Conservation (phyloP, 352 stramenopile genomes). For the Phytophthora pinifolia region DNA sequence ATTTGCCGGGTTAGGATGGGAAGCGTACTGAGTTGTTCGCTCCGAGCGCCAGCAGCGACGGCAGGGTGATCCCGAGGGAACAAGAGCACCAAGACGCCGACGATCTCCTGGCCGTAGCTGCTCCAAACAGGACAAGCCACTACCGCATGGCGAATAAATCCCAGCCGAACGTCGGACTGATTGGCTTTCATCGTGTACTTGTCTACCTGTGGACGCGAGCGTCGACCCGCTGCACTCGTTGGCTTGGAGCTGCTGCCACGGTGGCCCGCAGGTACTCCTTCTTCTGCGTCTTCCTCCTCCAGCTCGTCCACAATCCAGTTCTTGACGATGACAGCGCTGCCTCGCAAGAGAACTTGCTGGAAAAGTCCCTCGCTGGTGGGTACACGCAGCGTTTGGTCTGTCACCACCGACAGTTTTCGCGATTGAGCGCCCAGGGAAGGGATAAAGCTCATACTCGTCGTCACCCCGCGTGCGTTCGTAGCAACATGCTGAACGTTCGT, state of each 20-base stretch:
- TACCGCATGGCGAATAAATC: slow-evolving; percentile 62
- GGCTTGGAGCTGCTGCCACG: slow-evolving; percentile 4
- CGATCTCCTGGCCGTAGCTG: slow-evolving; percentile 54
- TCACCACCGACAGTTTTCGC: slow-evolving; percentile 61
- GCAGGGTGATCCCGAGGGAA: slow-evolving; percentile 39
- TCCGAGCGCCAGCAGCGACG: slow-evolving; percentile 20
- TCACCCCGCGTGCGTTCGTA: slow-evolving; percentile 5
- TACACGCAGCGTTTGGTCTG: slow-evolving; percentile 52
- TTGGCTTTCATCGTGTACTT: slow-evolving; percentile 41
- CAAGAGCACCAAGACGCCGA: slow-evolving; percentile 67
- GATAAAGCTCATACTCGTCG: slow-evolving; percentile 27
- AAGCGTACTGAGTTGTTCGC: slow-evolving; percentile 54
- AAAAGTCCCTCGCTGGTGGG: slow-evolving; percentile 57
- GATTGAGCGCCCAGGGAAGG: slow-evolving; percentile 37
- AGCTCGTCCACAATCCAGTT: slow-evolving; percentile 43
- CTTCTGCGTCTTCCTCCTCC: slow-evolving; percentile 12
- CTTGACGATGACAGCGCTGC: slow-evolving; percentile 50
- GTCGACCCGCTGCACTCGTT: slow-evolving; percentile 2
- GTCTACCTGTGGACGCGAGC: slow-evolving; percentile 10
- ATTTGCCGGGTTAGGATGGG: slow-evolving; percentile 70
- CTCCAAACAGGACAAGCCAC: slow-evolving; percentile 76
- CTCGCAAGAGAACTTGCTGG: slow-evolving; percentile 52
- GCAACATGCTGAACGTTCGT: slow-evolving; percentile 9
- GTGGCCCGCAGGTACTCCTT: background rate
- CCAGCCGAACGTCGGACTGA: slow-evolving; percentile 42